Evolutionary conservation across 129 eudicot genomes (phyloP).

Genomic region (Pseudognaphalium luteoalbum): DNA sequence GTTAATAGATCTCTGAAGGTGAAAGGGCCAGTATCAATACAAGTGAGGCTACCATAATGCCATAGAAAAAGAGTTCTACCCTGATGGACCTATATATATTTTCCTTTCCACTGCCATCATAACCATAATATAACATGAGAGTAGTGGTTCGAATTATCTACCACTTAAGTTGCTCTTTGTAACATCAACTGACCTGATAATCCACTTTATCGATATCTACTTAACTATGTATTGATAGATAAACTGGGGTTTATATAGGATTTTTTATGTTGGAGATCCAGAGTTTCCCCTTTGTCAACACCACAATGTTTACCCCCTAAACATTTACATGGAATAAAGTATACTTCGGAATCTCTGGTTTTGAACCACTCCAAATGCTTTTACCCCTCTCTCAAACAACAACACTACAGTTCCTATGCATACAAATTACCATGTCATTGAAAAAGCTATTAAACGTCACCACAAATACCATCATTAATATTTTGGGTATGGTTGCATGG

Average conservation of each 20-base stretch:
- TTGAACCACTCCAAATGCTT: neutral
- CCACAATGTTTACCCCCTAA: neutral
- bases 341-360: neutral
- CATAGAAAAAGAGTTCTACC: neutral
- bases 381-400: constrained; percentile 1
- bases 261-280: neutral
- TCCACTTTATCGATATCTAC: neutral
- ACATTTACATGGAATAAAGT: neutral
- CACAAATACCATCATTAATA: neutral
- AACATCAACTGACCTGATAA: neutral
- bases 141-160: no score
- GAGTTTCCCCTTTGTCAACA: neutral
- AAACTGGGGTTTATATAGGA: neutral
- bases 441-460: neutral
- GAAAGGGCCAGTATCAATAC: neutral
- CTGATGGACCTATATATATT: neutral
- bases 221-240: neutral
- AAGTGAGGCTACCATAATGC: neutral
- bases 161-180: neutral
- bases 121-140: no score
- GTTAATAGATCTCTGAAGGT: neutral
- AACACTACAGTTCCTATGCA: neutral
- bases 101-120: neutral
- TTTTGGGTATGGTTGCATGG: neutral
- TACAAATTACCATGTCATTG: neutral